Base-by-base conservation (phyloP, 73 alveolate species). In the Effrenium voratum region DNA sequence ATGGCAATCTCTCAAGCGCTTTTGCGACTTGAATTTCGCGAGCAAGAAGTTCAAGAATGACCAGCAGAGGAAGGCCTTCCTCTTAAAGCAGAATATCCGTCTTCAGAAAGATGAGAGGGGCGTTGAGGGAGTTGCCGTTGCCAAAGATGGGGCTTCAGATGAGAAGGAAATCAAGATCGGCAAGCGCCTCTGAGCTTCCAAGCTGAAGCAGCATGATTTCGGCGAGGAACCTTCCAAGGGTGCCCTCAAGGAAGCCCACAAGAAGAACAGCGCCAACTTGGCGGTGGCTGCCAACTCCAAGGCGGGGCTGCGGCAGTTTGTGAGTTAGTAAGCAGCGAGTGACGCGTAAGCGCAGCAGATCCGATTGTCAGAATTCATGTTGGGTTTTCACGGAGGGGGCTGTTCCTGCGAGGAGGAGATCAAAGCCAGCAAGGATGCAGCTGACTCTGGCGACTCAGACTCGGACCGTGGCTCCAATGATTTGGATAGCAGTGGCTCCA, bases 101-200 rank as follows among this genome's bases (percentile, higher is more conserved):
- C 43, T 84, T 36, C 93, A 84, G 55, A 52, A 49, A 43, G 93
- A 84, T 28, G 93, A 84, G 59, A 32, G 30, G 3, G 93, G 93
- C 5, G 59, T n/a, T 32, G 77, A 84, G 28, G 93, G 93, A 0
- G 93, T 84, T 2, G 66, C 36, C 4, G 34, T 40, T 22, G 52
- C 93, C 10, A 84, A 84, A 30, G 72, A 49, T 15, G 68, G 91
- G 0, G n/a, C 44, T 38, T 72, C 26, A 16, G 93, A 84, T 1
- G 77, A 32, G 60, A 84, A 84, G 68, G 93, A 84, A 28, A 34
- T 84, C 41, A 50, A 38, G 44, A 41, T 84, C 32, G 93, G 93
- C 55, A 84, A 84, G 44, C 49, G 93, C 32, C 52, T 84, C 12
- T 57, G 80, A 2, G 49, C 93, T 10, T n/a, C 79, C 28, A 84